Evolutionary conservation across 768 basidiomycete genomes (phyloP).

Genomic region (Melanogaster broomeanus): DNA sequence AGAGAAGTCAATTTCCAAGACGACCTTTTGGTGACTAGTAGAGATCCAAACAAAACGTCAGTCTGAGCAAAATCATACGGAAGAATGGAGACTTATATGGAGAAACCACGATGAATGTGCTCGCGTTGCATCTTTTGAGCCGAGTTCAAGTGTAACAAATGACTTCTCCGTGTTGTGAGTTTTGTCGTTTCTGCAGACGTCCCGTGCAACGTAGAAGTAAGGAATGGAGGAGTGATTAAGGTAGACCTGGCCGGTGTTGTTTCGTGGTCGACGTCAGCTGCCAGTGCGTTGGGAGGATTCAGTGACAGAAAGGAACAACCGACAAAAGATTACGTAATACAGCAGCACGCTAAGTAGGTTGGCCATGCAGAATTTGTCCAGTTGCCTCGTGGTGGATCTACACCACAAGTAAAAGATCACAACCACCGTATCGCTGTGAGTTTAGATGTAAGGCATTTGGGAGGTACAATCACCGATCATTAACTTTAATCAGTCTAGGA

Average conservation of each 20-base stretch:
- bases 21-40: conserved; percentile 97
- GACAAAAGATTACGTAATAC: conserved; percentile 32
- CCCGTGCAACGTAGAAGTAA: conserved; percentile 1
- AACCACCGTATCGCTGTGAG: not conserved
- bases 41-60: conserved; percentile 54
- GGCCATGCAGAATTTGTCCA: conserved; percentile 10
- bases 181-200: not conserved
- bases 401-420: no score
- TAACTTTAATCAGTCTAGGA: conserved; percentile 28
- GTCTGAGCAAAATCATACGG: conserved; percentile 23
- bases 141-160: conserved; percentile 1
- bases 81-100: conserved; percentile 72
- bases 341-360: not conserved
- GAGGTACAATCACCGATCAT: not conserved
- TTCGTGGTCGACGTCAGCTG: conserved; percentile 18
- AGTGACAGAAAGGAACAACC: conserved; percentile 29
- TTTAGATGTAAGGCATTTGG: not conserved
- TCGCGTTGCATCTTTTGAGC: conserved; percentile 67
- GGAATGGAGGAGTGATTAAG: conserved; percentile 3
- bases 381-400: no score
- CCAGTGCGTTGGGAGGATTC: conserved; percentile 18
- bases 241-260: conserved; percentile 8
- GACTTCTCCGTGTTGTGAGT: not conserved
- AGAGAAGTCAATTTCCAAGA: conserved; percentile 89
- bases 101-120: conserved; percentile 78